Conservation (phyloP, 2,329 filamentous ascomycete species). For the Rachicladosporium sp. region DNA sequence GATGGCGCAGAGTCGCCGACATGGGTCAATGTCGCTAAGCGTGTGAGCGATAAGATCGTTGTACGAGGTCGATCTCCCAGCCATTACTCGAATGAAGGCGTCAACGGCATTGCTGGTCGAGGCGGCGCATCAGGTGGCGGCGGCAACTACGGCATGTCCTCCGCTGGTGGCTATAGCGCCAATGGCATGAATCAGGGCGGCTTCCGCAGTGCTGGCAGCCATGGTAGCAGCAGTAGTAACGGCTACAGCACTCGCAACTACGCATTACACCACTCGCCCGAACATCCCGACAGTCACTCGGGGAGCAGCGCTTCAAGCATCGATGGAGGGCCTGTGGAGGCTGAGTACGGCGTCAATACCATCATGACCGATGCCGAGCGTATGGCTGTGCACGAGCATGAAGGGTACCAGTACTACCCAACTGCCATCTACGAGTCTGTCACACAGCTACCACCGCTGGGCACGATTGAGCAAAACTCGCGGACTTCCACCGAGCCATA, state of each 20-base stretch:
- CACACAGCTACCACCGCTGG: conserved; percentile 17
- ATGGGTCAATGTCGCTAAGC: conserved; percentile 59
- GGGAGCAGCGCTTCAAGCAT: conserved; percentile 30
- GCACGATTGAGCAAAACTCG: conserved; percentile 19
- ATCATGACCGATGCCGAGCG: conserved; percentile 31
- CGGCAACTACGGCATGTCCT: conserved; percentile 20
- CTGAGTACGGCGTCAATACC: conserved; percentile 21
- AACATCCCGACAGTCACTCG: conserved; percentile 23
- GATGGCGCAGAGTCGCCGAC: conserved; percentile 34
- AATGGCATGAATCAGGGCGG: conserved; percentile 19
- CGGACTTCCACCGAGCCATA: conserved; percentile 21
- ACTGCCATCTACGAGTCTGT: conserved; percentile 31
- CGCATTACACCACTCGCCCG: conserved; percentile 11
- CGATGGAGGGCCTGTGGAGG: conserved; percentile 20
- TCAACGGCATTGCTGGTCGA: conserved; percentile 42
- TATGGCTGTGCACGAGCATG: conserved; percentile 28
- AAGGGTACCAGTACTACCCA: conserved; percentile 37
- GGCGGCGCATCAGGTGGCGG: conserved; percentile 56
- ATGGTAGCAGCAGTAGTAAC: conserved; percentile 12
- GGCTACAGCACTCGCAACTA: conserved; percentile 19
- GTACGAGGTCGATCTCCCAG: conserved; percentile 75
- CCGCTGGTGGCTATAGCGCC: conserved; percentile 15
- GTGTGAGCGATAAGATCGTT: conserved; percentile 69
- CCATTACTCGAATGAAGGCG: conserved; percentile 39
- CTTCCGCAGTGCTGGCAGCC: conserved; percentile 14